Conservation (phyloP, 805 yeast genomes). For the Saturnispora gosingensis region DNA sequence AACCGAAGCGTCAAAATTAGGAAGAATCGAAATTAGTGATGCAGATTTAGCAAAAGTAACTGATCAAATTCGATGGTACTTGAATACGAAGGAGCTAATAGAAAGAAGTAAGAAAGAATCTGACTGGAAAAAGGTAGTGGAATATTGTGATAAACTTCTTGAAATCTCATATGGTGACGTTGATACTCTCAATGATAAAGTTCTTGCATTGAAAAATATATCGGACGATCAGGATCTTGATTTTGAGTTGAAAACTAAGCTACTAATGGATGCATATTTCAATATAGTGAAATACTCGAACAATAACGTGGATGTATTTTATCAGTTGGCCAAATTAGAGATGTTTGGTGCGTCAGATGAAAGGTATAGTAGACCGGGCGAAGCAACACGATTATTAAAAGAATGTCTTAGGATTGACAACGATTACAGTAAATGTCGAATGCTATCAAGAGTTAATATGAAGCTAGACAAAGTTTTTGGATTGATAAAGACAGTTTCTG, state of each 20-base stretch:
- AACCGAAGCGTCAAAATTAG: background rate
- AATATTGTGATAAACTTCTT: background rate
- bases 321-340: slow-evolving; percentile 21
- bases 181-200: background rate
- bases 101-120: background rate
- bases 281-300: slow-evolving; percentile 18
- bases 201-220: background rate
- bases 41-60: slow-evolving; percentile 23
- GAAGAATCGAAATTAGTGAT: background rate
- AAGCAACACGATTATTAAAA: slow-evolving; percentile 18
- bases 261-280: slow-evolving; percentile 18
- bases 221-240: slow-evolving; percentile 10
- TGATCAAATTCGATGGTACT: slow-evolving; percentile 21
- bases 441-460: slow-evolving; percentile 42
- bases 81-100: background rate
- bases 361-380: slow-evolving; percentile 10
- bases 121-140: background rate
- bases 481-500: slow-evolving; percentile 37
- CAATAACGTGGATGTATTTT: slow-evolving; percentile 17
- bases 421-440: slow-evolving; percentile 55
- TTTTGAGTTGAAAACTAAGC: slow-evolving; percentile 16
- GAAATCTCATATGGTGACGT: slow-evolving; percentile 3
- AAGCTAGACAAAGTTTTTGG: slow-evolving; percentile 34
- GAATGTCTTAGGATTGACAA: slow-evolving; percentile 73
- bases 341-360: slow-evolving; percentile 18